Conservation (phyloP, 495 filamentous ascomycete species). For the Durotheca rogersii region DNA sequence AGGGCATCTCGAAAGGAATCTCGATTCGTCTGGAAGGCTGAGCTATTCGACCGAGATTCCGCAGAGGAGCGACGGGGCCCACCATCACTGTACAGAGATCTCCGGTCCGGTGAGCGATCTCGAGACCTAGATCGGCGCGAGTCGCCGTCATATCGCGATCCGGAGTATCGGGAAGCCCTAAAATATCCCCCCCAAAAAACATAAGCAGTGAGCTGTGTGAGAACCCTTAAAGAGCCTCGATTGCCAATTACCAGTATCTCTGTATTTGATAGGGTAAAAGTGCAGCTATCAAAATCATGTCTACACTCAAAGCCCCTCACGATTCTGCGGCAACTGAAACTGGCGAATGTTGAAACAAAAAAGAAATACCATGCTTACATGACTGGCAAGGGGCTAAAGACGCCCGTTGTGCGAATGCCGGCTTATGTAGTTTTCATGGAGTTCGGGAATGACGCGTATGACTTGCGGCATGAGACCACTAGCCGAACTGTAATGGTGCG, state of each 20-base stretch:
- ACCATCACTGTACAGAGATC: slow-evolving; percentile 49
- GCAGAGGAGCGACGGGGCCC: slow-evolving; percentile 50
- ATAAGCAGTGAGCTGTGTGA: background rate
- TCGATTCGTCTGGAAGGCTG: slow-evolving; percentile 51
- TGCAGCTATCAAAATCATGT: background rate
- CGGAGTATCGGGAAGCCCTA: slow-evolving; percentile 48
- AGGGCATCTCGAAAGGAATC: slow-evolving; percentile 49
- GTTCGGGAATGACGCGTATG: slow-evolving; percentile 2
- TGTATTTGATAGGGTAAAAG: background rate
- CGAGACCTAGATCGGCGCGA: slow-evolving; percentile 54
- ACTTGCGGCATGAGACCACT: background rate
- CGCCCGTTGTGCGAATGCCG: slow-evolving; percentile 16
- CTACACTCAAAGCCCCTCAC: no score
- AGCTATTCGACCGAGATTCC: slow-evolving; percentile 50
- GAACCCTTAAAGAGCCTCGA: no score
- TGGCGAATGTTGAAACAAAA: no score
- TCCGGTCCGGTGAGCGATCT: slow-evolving; percentile 61
- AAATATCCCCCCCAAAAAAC: slow-evolving; percentile 9
- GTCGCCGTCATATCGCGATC: slow-evolving; percentile 48
- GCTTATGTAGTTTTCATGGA: slow-evolving; percentile 26
- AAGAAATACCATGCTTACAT: no score
- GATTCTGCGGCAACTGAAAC: no score
- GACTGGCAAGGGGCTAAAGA: slow-evolving; percentile 12
- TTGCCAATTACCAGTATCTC: no score
- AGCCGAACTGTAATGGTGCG: background rate